Conservation (phyloP, 108 stramenopile genomes). For the Conticribra guillardii region DNA sequence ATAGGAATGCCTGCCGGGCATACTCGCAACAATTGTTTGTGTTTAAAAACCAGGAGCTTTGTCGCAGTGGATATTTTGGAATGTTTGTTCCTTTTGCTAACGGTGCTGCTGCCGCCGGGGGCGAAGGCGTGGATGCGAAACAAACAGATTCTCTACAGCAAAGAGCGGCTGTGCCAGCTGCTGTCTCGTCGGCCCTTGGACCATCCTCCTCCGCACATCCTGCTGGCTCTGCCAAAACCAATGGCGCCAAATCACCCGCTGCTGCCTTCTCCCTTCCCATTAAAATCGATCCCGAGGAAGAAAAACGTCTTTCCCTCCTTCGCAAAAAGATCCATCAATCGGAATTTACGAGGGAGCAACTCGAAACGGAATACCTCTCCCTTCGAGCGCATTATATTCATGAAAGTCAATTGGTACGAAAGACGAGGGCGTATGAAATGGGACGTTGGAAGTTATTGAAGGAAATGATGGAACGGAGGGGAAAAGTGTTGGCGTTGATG, state of each 20-base stretch:
- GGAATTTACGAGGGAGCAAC: constrained; percentile 75
- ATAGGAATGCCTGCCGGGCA: constrained; percentile 64
- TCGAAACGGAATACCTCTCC: constrained; percentile 82
- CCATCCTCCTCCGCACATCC: constrained; percentile 2
- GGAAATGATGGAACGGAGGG: constrained; percentile 55
- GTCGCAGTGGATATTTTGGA: constrained; percentile 48
- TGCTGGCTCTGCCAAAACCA: neutral
- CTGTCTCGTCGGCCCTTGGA: neutral
- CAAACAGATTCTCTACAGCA: too few species aligned
- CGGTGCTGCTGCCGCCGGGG: constrained; percentile 3
- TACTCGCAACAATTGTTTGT: constrained; percentile 82
- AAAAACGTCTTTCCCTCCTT: constrained; percentile 75
- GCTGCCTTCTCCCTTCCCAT: constrained; percentile 66
- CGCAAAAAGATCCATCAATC: constrained; percentile 73
- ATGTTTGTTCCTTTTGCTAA: constrained; percentile 40
- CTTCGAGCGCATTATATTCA: constrained; percentile 83
- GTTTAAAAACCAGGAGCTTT: constrained; percentile 59
- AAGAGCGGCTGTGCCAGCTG: too few species aligned
- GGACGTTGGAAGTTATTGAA: constrained; percentile 61
- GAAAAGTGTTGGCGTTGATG: constrained; percentile 62
- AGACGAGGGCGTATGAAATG: constrained; percentile 48
- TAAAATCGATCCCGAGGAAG: constrained; percentile 90
- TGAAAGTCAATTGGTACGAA: constrained; percentile 60
- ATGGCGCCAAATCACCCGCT: constrained; percentile 2
- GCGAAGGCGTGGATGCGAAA: too few species aligned